Evolutionary conservation across 805 yeast genomes (phyloP).

Genomic region (Danielia reshetovae): DNA sequence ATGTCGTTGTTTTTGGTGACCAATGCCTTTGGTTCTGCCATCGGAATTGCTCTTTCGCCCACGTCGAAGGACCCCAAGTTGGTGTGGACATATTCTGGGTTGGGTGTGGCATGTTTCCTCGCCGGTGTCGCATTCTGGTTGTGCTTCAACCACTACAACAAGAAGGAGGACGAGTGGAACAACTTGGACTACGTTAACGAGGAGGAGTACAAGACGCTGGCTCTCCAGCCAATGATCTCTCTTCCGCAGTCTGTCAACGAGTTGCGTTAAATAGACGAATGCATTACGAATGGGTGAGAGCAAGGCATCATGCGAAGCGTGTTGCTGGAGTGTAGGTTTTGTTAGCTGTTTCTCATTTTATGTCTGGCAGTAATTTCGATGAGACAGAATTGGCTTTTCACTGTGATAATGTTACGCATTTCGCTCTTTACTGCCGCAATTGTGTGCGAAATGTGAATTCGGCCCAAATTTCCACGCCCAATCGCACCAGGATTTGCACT

Average conservation of each 20-base stretch:
- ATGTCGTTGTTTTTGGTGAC: conserved; percentile 66
- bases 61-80: conserved; percentile 66
- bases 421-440: no score
- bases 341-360: no score
- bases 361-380: no score
- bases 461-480: no score
- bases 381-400: no score
- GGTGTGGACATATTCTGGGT: conserved; percentile 64
- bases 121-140: conserved; percentile 64
- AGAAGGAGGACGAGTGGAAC: conserved; percentile 55
- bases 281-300: no score
- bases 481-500: no score
- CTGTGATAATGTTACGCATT: no score
- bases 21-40: conserved; percentile 72
- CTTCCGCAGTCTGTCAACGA: conserved; percentile 14
- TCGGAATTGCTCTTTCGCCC: conserved; percentile 69
- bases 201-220: conserved; percentile 1
- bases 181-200: conserved; percentile 38
- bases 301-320: no score
- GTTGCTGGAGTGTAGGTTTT: no score
- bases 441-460: no score
- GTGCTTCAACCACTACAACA: conserved; percentile 51
- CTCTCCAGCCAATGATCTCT: not conserved
- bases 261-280: conserved; percentile 7
- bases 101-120: conserved; percentile 54